Percentiles rank a stretch among this genome's conserved stretches.
These are phyloP conservation scores for Penicillium alfredii DNA, from an alignment of 495 filamentous ascomycete genomes.

Conservation along the genomic window DNA sequence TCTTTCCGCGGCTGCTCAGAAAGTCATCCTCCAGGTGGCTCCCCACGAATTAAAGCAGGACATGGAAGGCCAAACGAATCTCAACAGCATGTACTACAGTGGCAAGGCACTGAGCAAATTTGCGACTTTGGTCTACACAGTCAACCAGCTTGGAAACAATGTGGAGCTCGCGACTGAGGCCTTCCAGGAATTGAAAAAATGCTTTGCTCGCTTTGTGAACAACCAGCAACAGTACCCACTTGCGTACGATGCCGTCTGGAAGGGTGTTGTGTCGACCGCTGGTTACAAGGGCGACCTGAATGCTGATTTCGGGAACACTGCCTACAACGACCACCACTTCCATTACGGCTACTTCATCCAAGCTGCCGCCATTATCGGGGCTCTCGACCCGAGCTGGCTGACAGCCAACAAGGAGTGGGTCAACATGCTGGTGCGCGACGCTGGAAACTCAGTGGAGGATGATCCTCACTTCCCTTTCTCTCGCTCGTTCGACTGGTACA, in stretches of 20 bases:
- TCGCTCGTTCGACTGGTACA: slow-evolving; percentile 88
- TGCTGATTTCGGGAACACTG: slow-evolving; percentile 74
- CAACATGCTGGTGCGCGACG: slow-evolving; percentile 70
- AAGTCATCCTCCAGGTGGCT: slow-evolving; percentile 52
- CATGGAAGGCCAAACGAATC: slow-evolving; percentile 61
- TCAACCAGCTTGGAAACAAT: slow-evolving; percentile 61
- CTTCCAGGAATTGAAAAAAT: slow-evolving; percentile 61
- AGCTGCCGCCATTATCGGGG: slow-evolving; percentile 76
- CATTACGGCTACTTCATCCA: slow-evolving; percentile 88
- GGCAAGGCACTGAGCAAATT: slow-evolving; percentile 93
- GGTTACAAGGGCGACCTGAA: slow-evolving; percentile 69
- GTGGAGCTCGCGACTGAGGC: slow-evolving; percentile 52
- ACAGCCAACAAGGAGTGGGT: slow-evolving; percentile 68
- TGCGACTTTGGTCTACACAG: slow-evolving; percentile 63
- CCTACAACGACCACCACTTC: slow-evolving; percentile 97
- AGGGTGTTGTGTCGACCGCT: slow-evolving; percentile 76
- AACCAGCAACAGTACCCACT: slow-evolving; percentile 76
- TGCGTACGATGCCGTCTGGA: slow-evolving; percentile 78
- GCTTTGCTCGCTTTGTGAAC: slow-evolving; percentile 68
- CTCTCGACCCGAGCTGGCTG: slow-evolving; percentile 75
- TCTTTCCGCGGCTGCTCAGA: slow-evolving; percentile 48
- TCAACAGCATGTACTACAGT: slow-evolving; percentile 91
- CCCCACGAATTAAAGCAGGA: slow-evolving; percentile 65
- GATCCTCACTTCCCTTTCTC: slow-evolving; percentile 81
- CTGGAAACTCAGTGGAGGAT: slow-evolving; percentile 64